Base-by-base conservation (phyloP, 805 yeast genomes). In the Saturnispora gosingensis region DNA sequence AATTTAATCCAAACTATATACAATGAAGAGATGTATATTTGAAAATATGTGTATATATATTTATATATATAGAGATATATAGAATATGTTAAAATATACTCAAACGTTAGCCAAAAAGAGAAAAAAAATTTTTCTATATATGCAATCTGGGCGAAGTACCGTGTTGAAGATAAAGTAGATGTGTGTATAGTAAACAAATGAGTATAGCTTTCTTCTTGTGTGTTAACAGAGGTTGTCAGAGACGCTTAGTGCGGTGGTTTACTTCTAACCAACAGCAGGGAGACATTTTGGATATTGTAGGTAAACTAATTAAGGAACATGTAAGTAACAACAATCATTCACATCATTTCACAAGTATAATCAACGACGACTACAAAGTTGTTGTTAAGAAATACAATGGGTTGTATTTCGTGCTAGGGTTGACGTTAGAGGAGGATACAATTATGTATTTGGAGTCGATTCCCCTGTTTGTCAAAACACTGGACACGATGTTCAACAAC, bases 381-480 rank as follows among this genome's bases (percentile, higher is more conserved):
- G 89, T 91, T 0, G 90, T 90, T 64, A 73, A 95, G 56, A 71
- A 97, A 53, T 91, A 91, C 63, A 97, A 97, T 3, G 98, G 98
- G 6, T 70, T 91, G 11, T 91, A 82, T 66, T 89, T 93, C 64
- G 81, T 89, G n/a, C 76, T 85, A 54, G 85, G 95, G 48, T 78
- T 90, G 8, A 96, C 87, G 58, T 63, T 76, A n/a, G 97, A 89
- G 62, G 52, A 48, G 9, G 38, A 45, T 5, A 97, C 89, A 62
- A 75, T 93, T 53, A 78, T 82, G 49, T 86, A 85, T 60, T 70
- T 93, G 48, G 96, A 93, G 55, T 81, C 86, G 27, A 81, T 91
- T 38, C 98, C 91, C 63, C 71, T 90, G 50, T 79, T 91, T 55
- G 97, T 91, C 18, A 97, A 93, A 67, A 80, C 88, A 8, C 70